Evolutionary conservation across 257 asterid genomes (phyloP).

Genomic region (Solanum neorickii): DNA sequence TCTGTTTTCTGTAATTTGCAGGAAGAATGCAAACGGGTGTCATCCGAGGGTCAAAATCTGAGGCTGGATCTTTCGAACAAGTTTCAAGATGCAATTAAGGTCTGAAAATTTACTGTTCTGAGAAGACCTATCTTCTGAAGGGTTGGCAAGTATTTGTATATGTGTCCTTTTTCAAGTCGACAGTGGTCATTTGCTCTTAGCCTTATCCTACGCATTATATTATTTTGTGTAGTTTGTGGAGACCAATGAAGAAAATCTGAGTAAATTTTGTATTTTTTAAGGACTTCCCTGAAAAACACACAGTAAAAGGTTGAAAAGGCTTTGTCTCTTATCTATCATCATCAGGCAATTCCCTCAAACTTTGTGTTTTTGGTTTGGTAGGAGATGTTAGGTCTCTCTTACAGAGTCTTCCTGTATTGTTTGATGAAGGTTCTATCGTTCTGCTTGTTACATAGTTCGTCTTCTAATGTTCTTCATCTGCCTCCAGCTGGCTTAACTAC

Average conservation of each 20-base stretch:
- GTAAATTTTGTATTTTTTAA: neutral
- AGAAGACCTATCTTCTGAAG: neutral
- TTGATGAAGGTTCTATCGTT: neutral
- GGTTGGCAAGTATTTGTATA: neutral
- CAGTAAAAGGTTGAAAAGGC: neutral
- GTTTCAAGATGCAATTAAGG: slow-evolving; percentile 98
- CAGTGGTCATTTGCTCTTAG: neutral
- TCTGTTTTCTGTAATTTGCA: slow-evolving; percentile 11
- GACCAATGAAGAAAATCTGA: neutral
- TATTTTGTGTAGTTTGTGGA: neutral
- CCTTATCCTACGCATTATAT: neutral
- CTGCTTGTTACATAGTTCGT: neutral
- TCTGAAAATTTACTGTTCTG: slow-evolving; percentile 8
- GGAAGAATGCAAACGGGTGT: slow-evolving; percentile 94
- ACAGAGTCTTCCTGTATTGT: neutral
- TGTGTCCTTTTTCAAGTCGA: neutral
- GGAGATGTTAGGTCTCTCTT: neutral
- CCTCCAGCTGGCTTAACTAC: neutral
- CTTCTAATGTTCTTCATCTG: neutral
- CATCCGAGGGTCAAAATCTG: slow-evolving; percentile 81
- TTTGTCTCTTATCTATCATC: neutral
- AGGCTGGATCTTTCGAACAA: slow-evolving; percentile 83
- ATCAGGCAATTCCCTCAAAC: neutral
- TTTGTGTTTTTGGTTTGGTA: neutral
- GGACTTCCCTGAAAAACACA: neutral